Percentiles rank a stretch among this genome's conserved stretches.
phyloP scores from a whole-genome alignment of 1,139 yeast genomes.

The Candida freyschussii region DNA sequence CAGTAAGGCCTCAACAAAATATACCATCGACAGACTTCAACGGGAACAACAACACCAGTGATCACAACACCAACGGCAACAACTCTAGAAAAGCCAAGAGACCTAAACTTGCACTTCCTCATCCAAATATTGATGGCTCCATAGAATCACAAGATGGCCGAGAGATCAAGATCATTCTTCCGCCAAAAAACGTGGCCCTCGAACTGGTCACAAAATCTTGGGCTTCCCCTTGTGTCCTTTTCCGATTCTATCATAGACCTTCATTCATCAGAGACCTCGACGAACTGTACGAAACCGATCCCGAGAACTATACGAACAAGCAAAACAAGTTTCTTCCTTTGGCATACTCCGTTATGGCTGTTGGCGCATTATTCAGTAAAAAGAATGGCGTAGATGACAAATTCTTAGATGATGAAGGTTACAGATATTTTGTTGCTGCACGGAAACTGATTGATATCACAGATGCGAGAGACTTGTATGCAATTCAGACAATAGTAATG shows the following conservation, averaged over 20 bases:
- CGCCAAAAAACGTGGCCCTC: slow-evolving; percentile 62
- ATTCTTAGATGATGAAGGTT: slow-evolving; percentile 72
- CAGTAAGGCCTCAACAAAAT: neutral
- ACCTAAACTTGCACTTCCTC: slow-evolving; percentile 17
- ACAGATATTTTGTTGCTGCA: slow-evolving; percentile 83
- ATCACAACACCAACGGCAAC: slow-evolving; percentile 1
- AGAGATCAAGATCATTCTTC: slow-evolving; percentile 18
- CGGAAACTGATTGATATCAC: slow-evolving; percentile 74
- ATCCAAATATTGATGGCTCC: slow-evolving; percentile 33
- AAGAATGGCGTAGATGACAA: slow-evolving; percentile 37
- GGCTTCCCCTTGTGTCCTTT: slow-evolving; percentile 83
- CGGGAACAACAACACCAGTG: neutral
- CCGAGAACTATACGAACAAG: slow-evolving; percentile 57
- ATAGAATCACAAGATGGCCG: slow-evolving; percentile 35
- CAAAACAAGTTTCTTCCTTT: slow-evolving; percentile 70
- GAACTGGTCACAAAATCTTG: slow-evolving; percentile 75
- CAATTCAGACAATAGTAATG: slow-evolving; percentile 68
- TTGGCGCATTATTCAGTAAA: slow-evolving; percentile 66
- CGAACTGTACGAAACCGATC: slow-evolving; percentile 60
- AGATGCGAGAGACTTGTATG: slow-evolving; percentile 57
- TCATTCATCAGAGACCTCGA: slow-evolving; percentile 61
- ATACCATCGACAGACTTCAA: slow-evolving; percentile 1
- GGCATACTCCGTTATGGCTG: slow-evolving; percentile 69
- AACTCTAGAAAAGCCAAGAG: slow-evolving; percentile 12
- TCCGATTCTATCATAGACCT: slow-evolving; percentile 85